Evolutionary conservation across 306 rosid genomes (phyloP).

Genomic region (Trifolium subterraneum): DNA sequence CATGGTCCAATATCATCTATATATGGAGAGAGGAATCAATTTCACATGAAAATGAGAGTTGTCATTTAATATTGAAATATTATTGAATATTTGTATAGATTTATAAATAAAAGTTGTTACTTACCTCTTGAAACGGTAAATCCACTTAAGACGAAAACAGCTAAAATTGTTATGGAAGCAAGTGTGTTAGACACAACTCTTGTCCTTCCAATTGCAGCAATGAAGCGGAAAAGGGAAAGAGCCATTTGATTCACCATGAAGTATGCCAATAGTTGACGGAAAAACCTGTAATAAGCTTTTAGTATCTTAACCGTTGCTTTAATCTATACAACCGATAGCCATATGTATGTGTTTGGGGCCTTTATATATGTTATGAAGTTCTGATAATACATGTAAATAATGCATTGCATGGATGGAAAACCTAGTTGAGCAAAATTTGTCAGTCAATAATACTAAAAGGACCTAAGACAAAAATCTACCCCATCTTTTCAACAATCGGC

Average conservation of each 20-base stretch:
- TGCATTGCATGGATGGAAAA: no score
- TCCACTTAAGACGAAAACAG: constrained; percentile 78
- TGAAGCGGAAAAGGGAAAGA: constrained; percentile 75
- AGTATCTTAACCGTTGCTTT: no score
- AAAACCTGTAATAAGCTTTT: constrained; percentile 58
- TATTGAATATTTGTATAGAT: neutral
- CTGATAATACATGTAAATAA: no score
- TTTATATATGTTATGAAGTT: no score
- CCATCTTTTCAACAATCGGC: neutral
- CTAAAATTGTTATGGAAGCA: constrained; percentile 63
- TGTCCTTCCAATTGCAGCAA: constrained; percentile 85
- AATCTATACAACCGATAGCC: no score
- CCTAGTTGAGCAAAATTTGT: constrained; percentile 17
- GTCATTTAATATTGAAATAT: neutral
- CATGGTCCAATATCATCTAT: constrained; percentile 72
- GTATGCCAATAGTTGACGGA: constrained; percentile 78
- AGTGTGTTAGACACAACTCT: constrained; percentile 64
- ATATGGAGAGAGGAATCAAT: constrained; percentile 4
- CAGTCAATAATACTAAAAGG: neutral
- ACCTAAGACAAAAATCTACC: neutral
- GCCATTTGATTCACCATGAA: constrained; percentile 82
- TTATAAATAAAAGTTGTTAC: neutral
- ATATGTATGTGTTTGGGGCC: no score
- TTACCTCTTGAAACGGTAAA: constrained; percentile 74
- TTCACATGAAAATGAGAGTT: constrained; percentile 5